Percentiles rank a stretch among this genome's conserved stretches.
Conservation (phyloP, 345 rosid species). For the Arabis hirsuta region DNA sequence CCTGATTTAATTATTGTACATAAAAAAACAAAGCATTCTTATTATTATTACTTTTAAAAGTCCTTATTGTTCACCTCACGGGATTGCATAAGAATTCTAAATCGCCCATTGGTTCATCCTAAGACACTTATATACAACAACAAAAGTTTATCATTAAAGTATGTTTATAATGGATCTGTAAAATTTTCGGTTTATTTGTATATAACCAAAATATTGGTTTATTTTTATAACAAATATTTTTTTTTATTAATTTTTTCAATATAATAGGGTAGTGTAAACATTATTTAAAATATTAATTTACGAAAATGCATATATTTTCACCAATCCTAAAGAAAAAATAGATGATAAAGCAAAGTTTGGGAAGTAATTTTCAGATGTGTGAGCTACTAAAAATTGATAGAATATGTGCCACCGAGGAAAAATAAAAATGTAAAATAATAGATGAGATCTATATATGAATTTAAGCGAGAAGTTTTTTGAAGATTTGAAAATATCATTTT, state of each 20-base stretch:
- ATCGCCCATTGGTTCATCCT: conserved; percentile 32
- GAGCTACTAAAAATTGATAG: not conserved
- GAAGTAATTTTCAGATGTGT: not conserved
- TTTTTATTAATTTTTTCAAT: not conserved
- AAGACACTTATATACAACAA: conserved; percentile 15
- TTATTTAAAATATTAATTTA: not conserved
- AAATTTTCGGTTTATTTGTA: not conserved
- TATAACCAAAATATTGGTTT: not conserved
- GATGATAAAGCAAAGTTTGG: not conserved
- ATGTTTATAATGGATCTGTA: conserved; percentile 20
- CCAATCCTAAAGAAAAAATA: not conserved
- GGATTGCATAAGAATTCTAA: conserved; percentile 40
- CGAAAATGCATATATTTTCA: not conserved
- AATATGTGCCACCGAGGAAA: not conserved
- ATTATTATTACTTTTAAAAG: not conserved
- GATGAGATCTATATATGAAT: not conserved
- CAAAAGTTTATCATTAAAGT: conserved; percentile 6
- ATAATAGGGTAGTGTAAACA: not conserved
- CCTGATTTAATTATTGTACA: conserved; percentile 23
- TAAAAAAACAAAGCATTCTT: conserved; percentile 21
- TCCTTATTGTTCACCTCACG: conserved; percentile 38
- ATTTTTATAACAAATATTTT: no score
- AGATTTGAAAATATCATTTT: not conserved
- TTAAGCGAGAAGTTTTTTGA: not conserved
- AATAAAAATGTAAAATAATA: not conserved